Conservation (phyloP, 2,329 filamentous ascomycete species). For the Acrodontium crateriforme region DNA sequence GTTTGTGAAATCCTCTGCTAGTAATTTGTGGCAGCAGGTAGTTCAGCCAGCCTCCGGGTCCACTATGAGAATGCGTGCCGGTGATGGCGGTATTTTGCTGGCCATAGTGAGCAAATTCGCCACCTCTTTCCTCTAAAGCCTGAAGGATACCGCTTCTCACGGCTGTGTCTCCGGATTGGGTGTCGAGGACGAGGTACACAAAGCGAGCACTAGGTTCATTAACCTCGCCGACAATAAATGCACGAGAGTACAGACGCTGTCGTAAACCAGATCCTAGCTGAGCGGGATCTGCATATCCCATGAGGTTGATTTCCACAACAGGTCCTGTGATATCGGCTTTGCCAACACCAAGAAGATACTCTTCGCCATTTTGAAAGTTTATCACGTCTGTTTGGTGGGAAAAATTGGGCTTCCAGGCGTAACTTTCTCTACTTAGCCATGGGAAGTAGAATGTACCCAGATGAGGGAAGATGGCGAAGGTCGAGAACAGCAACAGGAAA, state of each 20-base stretch:
- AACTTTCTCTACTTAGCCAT: no score
- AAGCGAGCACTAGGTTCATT: slow-evolving; percentile 56
- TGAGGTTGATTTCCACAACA: slow-evolving; percentile 79
- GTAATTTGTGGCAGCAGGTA: slow-evolving; percentile 88
- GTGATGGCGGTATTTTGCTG: slow-evolving; percentile 77
- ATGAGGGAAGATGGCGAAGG: no score
- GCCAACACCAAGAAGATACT: slow-evolving; percentile 53
- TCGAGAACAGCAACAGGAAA: no score
- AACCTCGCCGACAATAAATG: slow-evolving; percentile 70
- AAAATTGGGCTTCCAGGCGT: no score
- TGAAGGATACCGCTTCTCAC: slow-evolving; percentile 76
- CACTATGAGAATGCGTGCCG: slow-evolving; percentile 85
- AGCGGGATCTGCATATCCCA: slow-evolving; percentile 77
- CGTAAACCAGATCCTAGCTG: slow-evolving; percentile 74
- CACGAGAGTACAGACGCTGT: slow-evolving; percentile 75
- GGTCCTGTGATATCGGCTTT: slow-evolving; percentile 66
- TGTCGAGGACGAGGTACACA: slow-evolving; percentile 78
- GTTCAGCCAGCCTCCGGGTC: slow-evolving; percentile 86
- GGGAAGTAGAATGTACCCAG: no score
- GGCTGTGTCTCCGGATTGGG: slow-evolving; percentile 77
- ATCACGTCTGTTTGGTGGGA: no score
- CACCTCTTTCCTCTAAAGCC: slow-evolving; percentile 53
- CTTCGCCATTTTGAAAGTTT: slow-evolving; percentile 10
- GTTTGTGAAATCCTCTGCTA: slow-evolving; percentile 68
- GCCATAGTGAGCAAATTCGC: slow-evolving; percentile 60